Evolutionary conservation across 2,329 filamentous ascomycete genomes (phyloP).

Genomic region (Penicillium sp.): DNA sequence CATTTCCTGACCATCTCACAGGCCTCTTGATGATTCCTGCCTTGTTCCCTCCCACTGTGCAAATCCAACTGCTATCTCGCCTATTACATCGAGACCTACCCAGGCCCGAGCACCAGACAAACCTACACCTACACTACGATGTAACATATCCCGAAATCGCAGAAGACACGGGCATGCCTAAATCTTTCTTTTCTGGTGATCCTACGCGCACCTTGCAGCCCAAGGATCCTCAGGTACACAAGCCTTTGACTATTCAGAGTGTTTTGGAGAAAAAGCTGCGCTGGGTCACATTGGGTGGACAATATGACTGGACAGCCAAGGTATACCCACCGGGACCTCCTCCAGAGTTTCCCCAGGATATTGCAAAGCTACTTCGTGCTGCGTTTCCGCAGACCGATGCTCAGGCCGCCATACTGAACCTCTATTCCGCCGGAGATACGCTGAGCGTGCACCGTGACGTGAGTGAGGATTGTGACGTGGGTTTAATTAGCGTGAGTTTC

Average conservation of each 20-base stretch:
- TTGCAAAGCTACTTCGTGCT: constrained; percentile 62
- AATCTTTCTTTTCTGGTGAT: constrained; percentile 55
- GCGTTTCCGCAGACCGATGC: constrained; percentile 74
- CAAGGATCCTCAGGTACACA: constrained; percentile 70
- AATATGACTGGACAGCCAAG: constrained; percentile 94
- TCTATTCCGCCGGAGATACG: constrained; percentile 86
- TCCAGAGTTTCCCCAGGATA: constrained; percentile 70
- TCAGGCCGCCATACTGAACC: constrained; percentile 88
- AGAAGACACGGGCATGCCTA: neutral
- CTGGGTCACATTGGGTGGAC: constrained; percentile 91
- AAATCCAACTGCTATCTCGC: constrained; percentile 65
- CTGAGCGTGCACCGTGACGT: constrained; percentile 93
- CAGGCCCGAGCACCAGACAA: constrained; percentile 73
- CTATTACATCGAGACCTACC: constrained; percentile 76
- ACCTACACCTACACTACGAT: constrained; percentile 79
- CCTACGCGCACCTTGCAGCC: constrained; percentile 46
- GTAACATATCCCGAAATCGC: constrained; percentile 56
- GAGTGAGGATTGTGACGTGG: constrained; percentile 74
- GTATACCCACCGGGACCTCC: constrained; percentile 67
- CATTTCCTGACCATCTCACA: constrained; percentile 40
- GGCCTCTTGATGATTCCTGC: constrained; percentile 75
- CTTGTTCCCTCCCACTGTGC: constrained; percentile 66
- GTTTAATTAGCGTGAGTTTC: constrained; percentile 78
- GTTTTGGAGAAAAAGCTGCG: constrained; percentile 77
- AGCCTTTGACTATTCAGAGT: constrained; percentile 63